Percentiles rank a stretch among this genome's conserved stretches.
These are phyloP conservation scores for Pouteria campechiana DNA, from an alignment of 179 eudicot species.

Conservation along the genomic window DNA sequence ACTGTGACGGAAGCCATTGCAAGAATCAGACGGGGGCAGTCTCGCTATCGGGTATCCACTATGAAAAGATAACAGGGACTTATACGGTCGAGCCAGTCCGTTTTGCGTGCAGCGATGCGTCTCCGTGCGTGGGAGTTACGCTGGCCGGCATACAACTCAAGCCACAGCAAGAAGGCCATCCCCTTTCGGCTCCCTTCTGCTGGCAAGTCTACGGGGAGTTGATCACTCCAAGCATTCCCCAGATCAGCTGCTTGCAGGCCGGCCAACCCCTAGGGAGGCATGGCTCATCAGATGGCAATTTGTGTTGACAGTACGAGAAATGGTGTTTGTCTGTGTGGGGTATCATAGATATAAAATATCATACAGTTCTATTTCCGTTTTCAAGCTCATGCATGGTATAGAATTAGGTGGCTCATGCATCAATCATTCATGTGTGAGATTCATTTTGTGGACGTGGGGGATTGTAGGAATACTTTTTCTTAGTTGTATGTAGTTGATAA, in stretches of 20 bases:
- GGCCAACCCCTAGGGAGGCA: no score
- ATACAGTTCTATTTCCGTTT: no score
- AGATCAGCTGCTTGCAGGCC: conserved; percentile 48
- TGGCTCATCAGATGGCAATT: no score
- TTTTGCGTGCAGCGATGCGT: conserved; percentile 75
- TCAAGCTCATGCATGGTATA: no score
- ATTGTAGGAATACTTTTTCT: no score
- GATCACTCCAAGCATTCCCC: conserved; percentile 51
- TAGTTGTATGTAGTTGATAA: no score
- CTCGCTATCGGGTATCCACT: conserved; percentile 67
- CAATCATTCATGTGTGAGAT: no score
- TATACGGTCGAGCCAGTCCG: conserved; percentile 85
- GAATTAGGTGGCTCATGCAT: no score
- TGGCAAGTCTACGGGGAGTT: conserved; percentile 73
- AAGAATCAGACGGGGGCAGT: conserved; percentile 72
- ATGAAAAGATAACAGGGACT: conserved; percentile 66
- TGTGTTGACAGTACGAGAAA: no score
- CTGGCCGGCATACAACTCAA: conserved; percentile 45
- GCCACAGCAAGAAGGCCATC: conserved; percentile 49
- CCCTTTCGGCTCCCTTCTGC: conserved; percentile 61
- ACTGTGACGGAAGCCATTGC: conserved; percentile 71
- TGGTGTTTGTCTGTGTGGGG: no score
- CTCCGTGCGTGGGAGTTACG: conserved; percentile 68
- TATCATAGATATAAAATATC: no score
- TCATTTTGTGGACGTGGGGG: no score